These are phyloP conservation scores for Aeminium ludgeri DNA, from an alignment of 495 filamentous ascomycete genomes.

Conservation along the genomic window DNA sequence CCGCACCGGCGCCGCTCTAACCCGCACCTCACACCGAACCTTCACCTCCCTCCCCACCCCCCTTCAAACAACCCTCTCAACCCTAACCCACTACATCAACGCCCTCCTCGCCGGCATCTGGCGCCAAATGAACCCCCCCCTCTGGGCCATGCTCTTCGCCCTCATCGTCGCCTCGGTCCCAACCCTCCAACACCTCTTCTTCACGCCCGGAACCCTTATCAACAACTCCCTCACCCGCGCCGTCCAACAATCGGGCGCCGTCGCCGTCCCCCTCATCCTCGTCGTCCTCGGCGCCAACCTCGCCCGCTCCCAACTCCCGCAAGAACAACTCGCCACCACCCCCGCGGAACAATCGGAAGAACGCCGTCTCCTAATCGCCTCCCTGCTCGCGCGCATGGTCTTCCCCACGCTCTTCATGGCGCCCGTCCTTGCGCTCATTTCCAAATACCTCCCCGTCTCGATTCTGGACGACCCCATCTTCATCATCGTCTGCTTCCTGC, in stretches of 20 bases:
- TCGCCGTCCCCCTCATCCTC: slow-evolving; percentile 86
- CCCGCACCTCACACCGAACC: background rate
- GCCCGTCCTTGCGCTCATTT: slow-evolving; percentile 73
- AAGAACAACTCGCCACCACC: slow-evolving; percentile 31
- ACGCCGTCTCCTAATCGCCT: slow-evolving; percentile 63
- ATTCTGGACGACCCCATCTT: slow-evolving; percentile 97
- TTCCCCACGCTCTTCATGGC: slow-evolving; percentile 86
- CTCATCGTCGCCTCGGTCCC: slow-evolving; percentile 87
- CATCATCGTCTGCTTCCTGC: slow-evolving; percentile 88
- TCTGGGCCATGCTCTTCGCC: slow-evolving; percentile 89
- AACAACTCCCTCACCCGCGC: slow-evolving; percentile 86
- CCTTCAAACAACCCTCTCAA: slow-evolving; percentile 37
- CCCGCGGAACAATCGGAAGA: slow-evolving; percentile 45
- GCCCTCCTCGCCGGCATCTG: slow-evolving; percentile 50
- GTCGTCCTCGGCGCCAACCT: slow-evolving; percentile 94
- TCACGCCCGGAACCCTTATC: slow-evolving; percentile 74
- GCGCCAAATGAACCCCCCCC: slow-evolving; percentile 95
- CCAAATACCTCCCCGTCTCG: slow-evolving; percentile 83
- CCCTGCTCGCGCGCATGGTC: slow-evolving; percentile 77
- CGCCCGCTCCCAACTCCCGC: slow-evolving; percentile 37
- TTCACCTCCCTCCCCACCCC: slow-evolving; percentile 33
- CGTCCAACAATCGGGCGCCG: slow-evolving; percentile 65
- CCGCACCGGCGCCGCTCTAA: background rate
- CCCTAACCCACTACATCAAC: slow-evolving; percentile 24
- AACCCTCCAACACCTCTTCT: slow-evolving; percentile 65